These are phyloP conservation scores for Fusarium verticillioides DNA, from an alignment of 2,329 filamentous ascomycete species.

Conservation along the genomic window DNA sequence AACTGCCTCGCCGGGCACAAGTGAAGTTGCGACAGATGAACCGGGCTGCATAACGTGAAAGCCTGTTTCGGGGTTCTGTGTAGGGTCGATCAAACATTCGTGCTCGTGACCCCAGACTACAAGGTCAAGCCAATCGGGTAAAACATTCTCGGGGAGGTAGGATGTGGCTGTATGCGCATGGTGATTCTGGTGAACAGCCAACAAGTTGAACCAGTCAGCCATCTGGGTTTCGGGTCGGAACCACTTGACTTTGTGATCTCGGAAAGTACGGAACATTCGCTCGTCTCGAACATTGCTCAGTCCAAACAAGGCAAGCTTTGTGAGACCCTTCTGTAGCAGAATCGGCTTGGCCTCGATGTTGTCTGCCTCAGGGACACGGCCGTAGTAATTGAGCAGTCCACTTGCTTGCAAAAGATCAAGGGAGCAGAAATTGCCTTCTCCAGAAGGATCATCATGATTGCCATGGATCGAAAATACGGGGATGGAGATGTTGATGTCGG, in stretches of 20 bases:
- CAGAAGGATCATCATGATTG: constrained; percentile 98
- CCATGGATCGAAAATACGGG: constrained; percentile 98
- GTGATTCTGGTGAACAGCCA: constrained; percentile 97
- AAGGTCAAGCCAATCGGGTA: constrained; percentile 91
- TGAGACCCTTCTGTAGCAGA: constrained; percentile 90
- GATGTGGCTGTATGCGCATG: constrained; percentile 90
- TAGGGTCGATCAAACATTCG: constrained; percentile 90
- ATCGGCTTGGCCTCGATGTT: constrained; percentile 94
- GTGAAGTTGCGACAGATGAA: constrained; percentile 93
- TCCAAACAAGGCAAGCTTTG: constrained; percentile 92
- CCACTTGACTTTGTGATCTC: constrained; percentile 94
- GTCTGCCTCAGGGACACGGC: constrained; percentile 92
- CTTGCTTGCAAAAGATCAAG: constrained; percentile 91
- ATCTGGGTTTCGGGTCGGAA: constrained; percentile 84
- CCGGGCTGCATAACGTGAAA: constrained; percentile 98
- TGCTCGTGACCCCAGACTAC: constrained; percentile 98
- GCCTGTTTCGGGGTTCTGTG: constrained; percentile 83
- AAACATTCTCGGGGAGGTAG: constrained; percentile 93
- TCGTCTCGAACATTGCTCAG: constrained; percentile 97
- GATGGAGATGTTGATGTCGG: constrained; percentile 96
- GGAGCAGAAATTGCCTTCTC: constrained; percentile 90
- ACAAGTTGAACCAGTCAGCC: constrained; percentile 93
- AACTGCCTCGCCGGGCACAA: constrained; percentile 89
- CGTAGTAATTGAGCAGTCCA: constrained; percentile 95
- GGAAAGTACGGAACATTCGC: constrained; percentile 90